Percentiles rank a stretch among this genome's conserved stretches.
Evolutionary conservation across 371 early-diverging fungal species (phyloP).

Genomic region (Rhizopus sp.): DNA sequence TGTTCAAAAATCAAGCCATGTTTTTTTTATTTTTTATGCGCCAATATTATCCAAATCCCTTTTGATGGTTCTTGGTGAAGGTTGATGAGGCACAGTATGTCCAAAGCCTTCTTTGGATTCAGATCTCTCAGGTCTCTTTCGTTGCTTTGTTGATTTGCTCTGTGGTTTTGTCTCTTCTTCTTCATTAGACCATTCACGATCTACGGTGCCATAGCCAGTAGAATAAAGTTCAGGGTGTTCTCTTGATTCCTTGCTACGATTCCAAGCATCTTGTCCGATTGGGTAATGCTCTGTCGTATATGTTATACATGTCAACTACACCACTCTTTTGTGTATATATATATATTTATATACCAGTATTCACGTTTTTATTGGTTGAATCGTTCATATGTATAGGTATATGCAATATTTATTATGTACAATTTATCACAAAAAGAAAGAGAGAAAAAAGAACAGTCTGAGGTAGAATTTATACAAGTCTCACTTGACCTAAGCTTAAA

Average conservation of each 20-base stretch:
- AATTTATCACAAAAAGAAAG: too few relatives aligned
- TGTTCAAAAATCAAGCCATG: slow-evolving; percentile 5
- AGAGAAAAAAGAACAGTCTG: not conserved
- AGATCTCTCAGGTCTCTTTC: not conserved
- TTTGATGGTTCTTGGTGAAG: slow-evolving; percentile 21
- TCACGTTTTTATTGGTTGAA: not conserved
- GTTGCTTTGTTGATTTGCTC: not conserved
- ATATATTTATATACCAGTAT: not conserved
- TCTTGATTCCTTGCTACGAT: slow-evolving; percentile 29
- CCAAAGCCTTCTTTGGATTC: slow-evolving; percentile 11
- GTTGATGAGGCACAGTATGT: slow-evolving; percentile 15
- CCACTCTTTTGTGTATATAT: not conserved
- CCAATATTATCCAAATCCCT: slow-evolving; percentile 25
- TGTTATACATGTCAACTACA: not conserved
- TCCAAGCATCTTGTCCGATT: slow-evolving; percentile 39
- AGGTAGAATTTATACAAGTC: slow-evolving; percentile 17
- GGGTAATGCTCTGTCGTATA: slow-evolving; percentile 4
- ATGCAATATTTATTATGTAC: too few relatives aligned
- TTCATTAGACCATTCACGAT: slow-evolving; percentile 11
- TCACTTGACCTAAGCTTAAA: slow-evolving; percentile 25
- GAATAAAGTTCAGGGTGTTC: slow-evolving; percentile 36
- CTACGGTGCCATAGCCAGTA: slow-evolving; percentile 41
- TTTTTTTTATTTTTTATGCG: not conserved
- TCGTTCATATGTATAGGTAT: not conserved
- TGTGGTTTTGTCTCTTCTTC: not conserved